Evolutionary conservation across 2,329 filamentous ascomycete genomes (phyloP).

Genomic region (Fusarium xylarioides): DNA sequence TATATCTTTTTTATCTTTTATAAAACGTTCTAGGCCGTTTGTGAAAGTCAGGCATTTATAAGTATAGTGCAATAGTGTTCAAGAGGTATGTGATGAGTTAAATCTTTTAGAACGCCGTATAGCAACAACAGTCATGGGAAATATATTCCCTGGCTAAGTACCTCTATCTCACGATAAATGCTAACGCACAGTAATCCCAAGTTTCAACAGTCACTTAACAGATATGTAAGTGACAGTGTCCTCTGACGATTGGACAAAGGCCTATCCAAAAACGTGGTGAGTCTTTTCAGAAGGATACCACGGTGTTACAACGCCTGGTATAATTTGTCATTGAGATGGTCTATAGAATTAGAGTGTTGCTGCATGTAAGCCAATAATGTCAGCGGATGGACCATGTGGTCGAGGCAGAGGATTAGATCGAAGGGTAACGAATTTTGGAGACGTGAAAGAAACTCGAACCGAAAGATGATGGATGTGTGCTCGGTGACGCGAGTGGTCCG

Average conservation of each 20-base stretch:
- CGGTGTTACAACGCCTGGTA: neutral
- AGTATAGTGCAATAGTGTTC: neutral
- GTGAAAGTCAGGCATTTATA: neutral
- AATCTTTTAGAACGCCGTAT: neutral
- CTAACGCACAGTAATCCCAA: neutral
- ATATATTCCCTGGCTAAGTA: neutral
- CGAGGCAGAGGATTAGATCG: constrained; percentile 34
- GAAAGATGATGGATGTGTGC: constrained; percentile 15
- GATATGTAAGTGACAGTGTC: neutral
- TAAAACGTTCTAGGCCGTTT: fast-evolving
- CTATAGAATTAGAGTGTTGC: neutral
- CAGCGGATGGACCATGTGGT: constrained; percentile 37
- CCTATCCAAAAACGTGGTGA: neutral
- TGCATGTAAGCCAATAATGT: constrained; percentile 32
- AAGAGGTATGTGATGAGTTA: too few species aligned
- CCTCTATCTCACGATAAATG: neutral
- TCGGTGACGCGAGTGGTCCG: constrained; percentile 19
- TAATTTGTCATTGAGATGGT: neutral
- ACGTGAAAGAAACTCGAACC: neutral
- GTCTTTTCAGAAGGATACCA: neutral
- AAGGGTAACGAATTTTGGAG: constrained; percentile 2
- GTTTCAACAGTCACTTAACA: too few species aligned
- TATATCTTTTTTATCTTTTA: neutral
- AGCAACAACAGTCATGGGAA: neutral
- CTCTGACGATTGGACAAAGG: neutral